Evolutionary conservation across 805 yeast genomes (phyloP).

Genomic region (Kuraishia capsulata): DNA sequence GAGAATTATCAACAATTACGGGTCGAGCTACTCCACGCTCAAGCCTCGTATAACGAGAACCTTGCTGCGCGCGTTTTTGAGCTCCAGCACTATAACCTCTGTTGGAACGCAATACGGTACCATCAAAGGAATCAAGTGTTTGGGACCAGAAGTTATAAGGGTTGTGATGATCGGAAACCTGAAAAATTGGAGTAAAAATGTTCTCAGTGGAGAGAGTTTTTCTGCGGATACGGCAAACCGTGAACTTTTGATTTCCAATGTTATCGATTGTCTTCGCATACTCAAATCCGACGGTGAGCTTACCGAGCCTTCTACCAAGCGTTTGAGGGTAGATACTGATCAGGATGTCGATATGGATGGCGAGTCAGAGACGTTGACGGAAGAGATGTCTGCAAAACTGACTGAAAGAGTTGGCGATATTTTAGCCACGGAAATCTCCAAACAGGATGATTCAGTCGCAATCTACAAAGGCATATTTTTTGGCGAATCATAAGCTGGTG

Average conservation of each 20-base stretch:
- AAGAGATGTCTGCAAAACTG: constrained; percentile 29
- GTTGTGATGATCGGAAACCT: constrained; percentile 79
- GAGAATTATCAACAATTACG: constrained; percentile 71
- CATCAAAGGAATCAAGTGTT: constrained; percentile 68
- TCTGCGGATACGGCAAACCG: constrained; percentile 13
- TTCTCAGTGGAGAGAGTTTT: constrained; percentile 25
- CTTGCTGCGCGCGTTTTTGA: constrained; percentile 80
- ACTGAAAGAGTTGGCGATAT: constrained; percentile 51
- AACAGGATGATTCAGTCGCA: constrained; percentile 37
- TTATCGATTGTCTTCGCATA: constrained; percentile 45
- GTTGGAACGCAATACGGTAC: constrained; percentile 95
- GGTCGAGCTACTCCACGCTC: constrained; percentile 78
- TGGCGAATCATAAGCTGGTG: constrained; percentile 42
- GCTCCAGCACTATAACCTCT: constrained; percentile 45
- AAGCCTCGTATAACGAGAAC: constrained; percentile 94
- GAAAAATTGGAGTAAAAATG: constrained; percentile 65
- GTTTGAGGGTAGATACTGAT: constrained; percentile 29
- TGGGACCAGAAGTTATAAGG: constrained; percentile 84
- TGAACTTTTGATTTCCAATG: constrained; percentile 28
- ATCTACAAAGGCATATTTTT: constrained; percentile 62
- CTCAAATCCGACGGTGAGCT: constrained; percentile 28
- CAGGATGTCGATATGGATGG: constrained; percentile 23
- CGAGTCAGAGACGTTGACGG: too few relatives aligned
- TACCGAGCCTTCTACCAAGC: constrained; percentile 5
- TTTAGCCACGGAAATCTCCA: constrained; percentile 39